Conservation (phyloP, 2,329 filamentous ascomycete species). For the Aureobasidium subglaciale region DNA sequence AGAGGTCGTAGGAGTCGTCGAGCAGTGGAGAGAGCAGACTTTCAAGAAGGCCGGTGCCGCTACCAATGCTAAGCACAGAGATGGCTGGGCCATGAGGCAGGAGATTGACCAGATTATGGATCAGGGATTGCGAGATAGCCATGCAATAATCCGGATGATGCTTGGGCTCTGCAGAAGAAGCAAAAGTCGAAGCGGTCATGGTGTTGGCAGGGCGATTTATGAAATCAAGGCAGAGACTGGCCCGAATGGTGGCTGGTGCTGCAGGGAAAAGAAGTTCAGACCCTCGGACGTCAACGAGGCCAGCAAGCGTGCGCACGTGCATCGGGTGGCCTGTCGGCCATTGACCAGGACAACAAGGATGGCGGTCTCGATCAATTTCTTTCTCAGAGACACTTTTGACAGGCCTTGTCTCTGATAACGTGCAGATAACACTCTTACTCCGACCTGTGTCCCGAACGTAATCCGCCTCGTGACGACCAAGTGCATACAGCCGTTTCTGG, state of each 20-base stretch:
- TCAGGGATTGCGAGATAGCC: constrained; percentile 15
- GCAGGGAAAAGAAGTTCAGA: neutral
- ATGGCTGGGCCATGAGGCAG: constrained; percentile 20
- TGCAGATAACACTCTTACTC: neutral
- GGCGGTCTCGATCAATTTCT: neutral
- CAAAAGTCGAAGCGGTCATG: neutral
- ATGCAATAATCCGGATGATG: constrained; percentile 18
- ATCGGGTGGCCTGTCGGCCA: constrained; percentile 3
- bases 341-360: constrained; percentile 2
- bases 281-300: constrained; percentile 3
- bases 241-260: constrained; percentile 4
- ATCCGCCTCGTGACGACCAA: neutral
- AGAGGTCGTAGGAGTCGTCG: constrained; percentile 27
- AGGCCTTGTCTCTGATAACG: neutral
- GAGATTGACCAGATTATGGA: constrained; percentile 6
- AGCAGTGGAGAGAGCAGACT: constrained; percentile 32
- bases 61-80: constrained; percentile 39
- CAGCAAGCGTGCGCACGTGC: neutral
- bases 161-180: constrained; percentile 6
- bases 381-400: constrained; percentile 1
- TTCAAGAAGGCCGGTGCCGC: constrained; percentile 47
- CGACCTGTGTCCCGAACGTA: constrained; percentile 8
- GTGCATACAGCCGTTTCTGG: neutral
- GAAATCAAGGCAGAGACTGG: neutral
- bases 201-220: constrained; percentile 6